phyloP scores from a whole-genome alignment of 371 early-diverging fungal species.

The Circinella minor region DNA sequence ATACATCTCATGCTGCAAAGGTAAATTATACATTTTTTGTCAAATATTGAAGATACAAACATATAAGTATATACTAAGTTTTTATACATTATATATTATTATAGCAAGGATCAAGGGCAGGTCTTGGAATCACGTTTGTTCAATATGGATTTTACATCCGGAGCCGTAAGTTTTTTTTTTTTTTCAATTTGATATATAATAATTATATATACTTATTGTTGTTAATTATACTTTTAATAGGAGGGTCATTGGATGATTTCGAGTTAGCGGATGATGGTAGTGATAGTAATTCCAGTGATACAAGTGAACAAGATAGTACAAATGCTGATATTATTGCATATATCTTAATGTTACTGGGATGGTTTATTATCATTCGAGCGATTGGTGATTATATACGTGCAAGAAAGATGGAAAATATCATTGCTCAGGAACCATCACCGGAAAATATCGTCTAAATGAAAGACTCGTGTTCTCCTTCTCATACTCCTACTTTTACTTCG shows the following conservation, averaged over 20 bases:
- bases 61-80: background rate
- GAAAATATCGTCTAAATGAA: conserved; percentile 27
- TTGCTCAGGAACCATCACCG: conserved; percentile 39
- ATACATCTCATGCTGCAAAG: conserved; percentile 70
- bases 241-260: conserved; percentile 50
- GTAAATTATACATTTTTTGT: conserved; percentile 24
- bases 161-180: conserved; percentile 40
- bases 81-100: background rate
- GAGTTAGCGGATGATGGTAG: conserved; percentile 39
- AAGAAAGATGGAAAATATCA: conserved; percentile 56
- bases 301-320: conserved; percentile 19
- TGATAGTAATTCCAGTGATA: conserved; percentile 22
- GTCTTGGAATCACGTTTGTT: conserved; percentile 63
- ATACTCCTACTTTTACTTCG: background rate
- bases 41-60: background rate
- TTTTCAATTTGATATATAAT: background rate
- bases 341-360: conserved; percentile 63
- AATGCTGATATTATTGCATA: conserved; percentile 48
- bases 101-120: conserved; percentile 62
- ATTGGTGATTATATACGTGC: conserved; percentile 55
- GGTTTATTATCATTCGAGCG: conserved; percentile 61
- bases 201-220: background rate
- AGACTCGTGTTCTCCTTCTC: background rate
- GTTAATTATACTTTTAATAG: conserved; percentile 32
- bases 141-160: conserved; percentile 60